Evolutionary conservation across 495 filamentous ascomycete genomes (phyloP).

Genomic region (Cetradonia linearis): DNA sequence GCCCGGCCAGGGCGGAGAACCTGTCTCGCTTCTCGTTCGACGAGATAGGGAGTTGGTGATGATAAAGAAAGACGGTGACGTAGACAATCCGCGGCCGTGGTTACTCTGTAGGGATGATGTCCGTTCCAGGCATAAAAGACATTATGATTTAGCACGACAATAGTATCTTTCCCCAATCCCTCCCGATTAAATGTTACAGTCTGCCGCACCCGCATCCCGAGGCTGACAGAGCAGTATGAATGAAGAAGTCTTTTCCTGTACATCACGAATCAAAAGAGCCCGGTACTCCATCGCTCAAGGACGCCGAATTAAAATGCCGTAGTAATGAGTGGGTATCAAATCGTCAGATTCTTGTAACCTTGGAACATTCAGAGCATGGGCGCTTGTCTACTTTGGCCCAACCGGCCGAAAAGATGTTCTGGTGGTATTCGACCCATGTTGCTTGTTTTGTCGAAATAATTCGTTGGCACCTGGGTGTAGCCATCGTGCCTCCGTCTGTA

Average conservation of each 20-base stretch:
- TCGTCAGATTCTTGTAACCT: conserved; percentile 15
- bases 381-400: conserved; percentile 31
- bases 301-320: conserved; percentile 10
- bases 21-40: conserved; percentile 2
- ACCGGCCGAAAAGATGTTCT: conserved; percentile 59
- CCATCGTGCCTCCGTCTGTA: conserved; percentile 77
- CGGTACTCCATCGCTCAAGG: conserved; percentile 20
- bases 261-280: conserved; percentile 4
- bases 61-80: neutral
- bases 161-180: conserved; percentile 9
- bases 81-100: conserved; percentile 9
- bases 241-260: conserved; percentile 1
- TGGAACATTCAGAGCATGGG: conserved; percentile 22
- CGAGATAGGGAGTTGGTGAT: neutral
- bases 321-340: conserved; percentile 21
- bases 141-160: conserved; percentile 19
- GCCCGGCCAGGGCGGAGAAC: neutral
- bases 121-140: conserved; percentile 20
- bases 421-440: conserved; percentile 76
- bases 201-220: conserved; percentile 8
- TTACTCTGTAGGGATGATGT: neutral
- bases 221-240: conserved; percentile 12
- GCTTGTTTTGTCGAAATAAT: conserved; percentile 59
- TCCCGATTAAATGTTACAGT: conserved; percentile 8
- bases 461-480: conserved; percentile 70